Evolutionary conservation across 1,284 basidiomycete genomes (phyloP), one percentile per base, ranked within the genome.

Genomic region (Takashimella koratensis): DNA sequence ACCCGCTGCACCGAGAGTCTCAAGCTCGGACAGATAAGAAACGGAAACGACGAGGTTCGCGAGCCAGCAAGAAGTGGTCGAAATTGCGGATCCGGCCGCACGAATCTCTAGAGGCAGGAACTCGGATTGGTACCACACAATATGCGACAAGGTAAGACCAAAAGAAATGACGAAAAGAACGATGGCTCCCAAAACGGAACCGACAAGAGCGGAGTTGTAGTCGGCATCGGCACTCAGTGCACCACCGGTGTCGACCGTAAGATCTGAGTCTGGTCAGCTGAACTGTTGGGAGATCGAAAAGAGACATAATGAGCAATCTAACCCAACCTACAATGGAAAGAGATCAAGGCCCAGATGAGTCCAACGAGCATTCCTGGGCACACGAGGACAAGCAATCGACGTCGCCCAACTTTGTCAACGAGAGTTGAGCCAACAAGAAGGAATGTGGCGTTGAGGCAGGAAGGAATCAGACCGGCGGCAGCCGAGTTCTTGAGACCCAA

Each of bases 401-500:
- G 56, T 13, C 52, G 48, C 3, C 56, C 56, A 20, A 57, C 27
- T 3, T 36, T 19, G 45, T 57, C 56, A 27, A 57, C 56, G 10
- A 69, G 53, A 47, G 62, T 56, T 64, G 74, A 67, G 21, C 68
- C 64, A 45, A 70, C 57, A 54, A 67, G 52, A n/a, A 69, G 68
- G 58, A 68, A 72, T 52, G 70, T 43, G 49, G 66, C 64, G 59
- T 76, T 76, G 57, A 66, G 63, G 10, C 67, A 68, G 16, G 67
- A 63, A 27, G 73, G 61, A 53, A 76, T 66, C 16, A 76, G 64
- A 6, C 70, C 68, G 3, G 60, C 65, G 0, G 69, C 65, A 5
- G 73, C 67, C 0, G 67, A 60, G 45, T 76, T 75, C 43, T 63
- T 49, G 52, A 77, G 60, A 2, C 73, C 73, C 8, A 69, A 67